Evolutionary conservation across 2,329 filamentous ascomycete genomes (phyloP).

Genomic region (Ilyonectria robusta): DNA sequence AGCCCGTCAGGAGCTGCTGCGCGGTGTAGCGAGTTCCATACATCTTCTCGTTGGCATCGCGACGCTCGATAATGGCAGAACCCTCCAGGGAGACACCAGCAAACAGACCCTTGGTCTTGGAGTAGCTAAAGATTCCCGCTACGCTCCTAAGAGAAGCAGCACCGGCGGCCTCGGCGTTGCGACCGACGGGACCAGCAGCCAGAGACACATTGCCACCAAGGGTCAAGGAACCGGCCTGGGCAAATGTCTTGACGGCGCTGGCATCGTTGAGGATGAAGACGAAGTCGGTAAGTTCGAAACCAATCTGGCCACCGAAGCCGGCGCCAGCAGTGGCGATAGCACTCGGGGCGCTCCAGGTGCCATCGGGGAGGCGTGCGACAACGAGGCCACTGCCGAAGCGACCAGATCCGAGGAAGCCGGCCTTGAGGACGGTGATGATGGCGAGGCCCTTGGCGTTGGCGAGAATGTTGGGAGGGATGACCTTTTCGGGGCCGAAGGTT

Average conservation of each 20-base stretch:
- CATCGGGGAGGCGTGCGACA: slow-evolving; percentile 83
- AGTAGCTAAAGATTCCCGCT: slow-evolving; percentile 95
- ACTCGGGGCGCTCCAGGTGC: slow-evolving; percentile 84
- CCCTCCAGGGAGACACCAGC: slow-evolving; percentile 96
- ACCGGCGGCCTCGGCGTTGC: slow-evolving; percentile 96
- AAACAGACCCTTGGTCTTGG: slow-evolving; percentile 97
- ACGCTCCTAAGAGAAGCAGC: slow-evolving; percentile 92
- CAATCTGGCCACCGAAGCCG: slow-evolving; percentile 88
- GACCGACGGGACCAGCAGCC: slow-evolving; percentile 91
- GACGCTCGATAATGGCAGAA: slow-evolving; percentile 91
- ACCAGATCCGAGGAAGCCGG: slow-evolving; percentile 86
- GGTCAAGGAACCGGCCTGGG: slow-evolving; percentile 91
- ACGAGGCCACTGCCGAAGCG: slow-evolving; percentile 88
- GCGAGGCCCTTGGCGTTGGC: slow-evolving; percentile 93
- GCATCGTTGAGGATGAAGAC: slow-evolving; percentile 98
- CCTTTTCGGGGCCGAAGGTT: slow-evolving; percentile 94
- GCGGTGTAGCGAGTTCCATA: slow-evolving; percentile 90
- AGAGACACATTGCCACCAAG: slow-evolving; percentile 97
- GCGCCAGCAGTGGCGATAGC: slow-evolving; percentile 86
- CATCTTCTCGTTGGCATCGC: slow-evolving; percentile 97
- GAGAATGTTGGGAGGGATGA: slow-evolving; percentile 92
- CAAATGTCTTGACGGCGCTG: slow-evolving; percentile 91
- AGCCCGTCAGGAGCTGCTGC: slow-evolving; percentile 83
- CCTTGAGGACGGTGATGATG: slow-evolving; percentile 89
- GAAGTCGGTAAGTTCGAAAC: slow-evolving; percentile 91